phyloP scores from a whole-genome alignment of 106 monocot species.

The Gastrodia elata region DNA sequence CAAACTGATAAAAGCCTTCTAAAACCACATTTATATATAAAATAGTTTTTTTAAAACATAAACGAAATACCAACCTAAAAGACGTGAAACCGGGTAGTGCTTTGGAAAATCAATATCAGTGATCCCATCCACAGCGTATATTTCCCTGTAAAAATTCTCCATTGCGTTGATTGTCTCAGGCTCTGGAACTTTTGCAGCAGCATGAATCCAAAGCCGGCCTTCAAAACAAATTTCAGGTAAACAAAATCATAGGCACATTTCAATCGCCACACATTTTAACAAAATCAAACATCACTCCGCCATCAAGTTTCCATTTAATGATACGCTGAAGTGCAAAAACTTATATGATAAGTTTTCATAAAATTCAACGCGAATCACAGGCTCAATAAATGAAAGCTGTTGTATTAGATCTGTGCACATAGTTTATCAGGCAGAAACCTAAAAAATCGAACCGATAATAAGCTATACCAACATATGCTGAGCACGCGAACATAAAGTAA shows the following conservation, averaged over 20 bases:
- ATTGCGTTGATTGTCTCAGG: slow-evolving; percentile 67
- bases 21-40: background rate
- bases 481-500: too few relatives aligned
- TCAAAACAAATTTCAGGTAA: slow-evolving; percentile 2
- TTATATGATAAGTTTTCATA: background rate
- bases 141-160: slow-evolving; percentile 85
- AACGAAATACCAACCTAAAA: slow-evolving; percentile 39
- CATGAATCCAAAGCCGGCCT: slow-evolving; percentile 95
- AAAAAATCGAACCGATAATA: background rate
- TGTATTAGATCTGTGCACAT: background rate
- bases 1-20: background rate
- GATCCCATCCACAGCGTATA: slow-evolving; percentile 75
- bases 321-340: background rate
- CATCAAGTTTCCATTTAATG: background rate
- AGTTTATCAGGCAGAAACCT: background rate
- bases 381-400: background rate
- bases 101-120: slow-evolving; percentile 75
- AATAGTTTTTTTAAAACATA: background rate
- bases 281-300: background rate
- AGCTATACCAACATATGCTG: too few relatives aligned
- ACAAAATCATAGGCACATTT: background rate
- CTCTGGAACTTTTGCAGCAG: slow-evolving; percentile 77
- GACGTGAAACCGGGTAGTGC: slow-evolving; percentile 70
- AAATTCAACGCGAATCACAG: background rate
- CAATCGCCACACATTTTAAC: background rate